Percentiles rank a stretch among this genome's conserved stretches.
Evolutionary conservation across 2,329 filamentous ascomycete genomes (phyloP).

Genomic region (Scedosporium aurantiacum): DNA sequence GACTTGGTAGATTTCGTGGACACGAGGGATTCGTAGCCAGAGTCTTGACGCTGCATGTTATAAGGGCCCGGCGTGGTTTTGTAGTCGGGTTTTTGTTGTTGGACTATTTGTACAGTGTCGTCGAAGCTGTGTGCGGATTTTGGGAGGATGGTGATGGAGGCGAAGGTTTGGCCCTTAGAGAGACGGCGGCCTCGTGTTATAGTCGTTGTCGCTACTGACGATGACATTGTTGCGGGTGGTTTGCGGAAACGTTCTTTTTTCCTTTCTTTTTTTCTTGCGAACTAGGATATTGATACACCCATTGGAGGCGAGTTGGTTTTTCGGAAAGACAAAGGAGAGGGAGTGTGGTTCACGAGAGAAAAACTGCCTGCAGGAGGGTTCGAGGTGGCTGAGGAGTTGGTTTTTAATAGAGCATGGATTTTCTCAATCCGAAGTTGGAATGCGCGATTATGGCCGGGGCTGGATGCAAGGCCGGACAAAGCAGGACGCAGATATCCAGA

Average conservation of each 20-base stretch:
- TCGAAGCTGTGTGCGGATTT: constrained; percentile 6
- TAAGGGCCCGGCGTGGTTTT: constrained; percentile 2
- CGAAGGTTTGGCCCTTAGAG: constrained; percentile 2
- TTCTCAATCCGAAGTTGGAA: not conserved
- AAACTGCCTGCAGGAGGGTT: too few species aligned
- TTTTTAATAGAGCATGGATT: not conserved
- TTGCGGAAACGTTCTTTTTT: not conserved
- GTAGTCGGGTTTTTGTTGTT: not conserved
- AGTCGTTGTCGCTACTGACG: not conserved
- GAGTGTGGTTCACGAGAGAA: not conserved
- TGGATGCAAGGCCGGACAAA: not conserved
- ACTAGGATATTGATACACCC: not conserved
- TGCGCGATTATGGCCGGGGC: not conserved
- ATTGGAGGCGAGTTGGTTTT: not conserved
- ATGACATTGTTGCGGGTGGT: not conserved
- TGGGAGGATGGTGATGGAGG: constrained; percentile 7
- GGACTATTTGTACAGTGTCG: not conserved
- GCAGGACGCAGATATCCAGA: not conserved
- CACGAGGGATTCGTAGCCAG: constrained; percentile 44
- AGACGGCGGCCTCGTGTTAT: constrained; percentile 4
- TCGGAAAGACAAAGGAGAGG: not conserved
- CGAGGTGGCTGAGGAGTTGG: not conserved
- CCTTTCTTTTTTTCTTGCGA: not conserved
- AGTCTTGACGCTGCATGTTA: constrained; percentile 45
- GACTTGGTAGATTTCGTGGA: constrained; percentile 22